These are phyloP conservation scores for Botryosphaeria dothidea DNA, from an alignment of 2,329 filamentous ascomycete genomes.

Conservation along the genomic window DNA sequence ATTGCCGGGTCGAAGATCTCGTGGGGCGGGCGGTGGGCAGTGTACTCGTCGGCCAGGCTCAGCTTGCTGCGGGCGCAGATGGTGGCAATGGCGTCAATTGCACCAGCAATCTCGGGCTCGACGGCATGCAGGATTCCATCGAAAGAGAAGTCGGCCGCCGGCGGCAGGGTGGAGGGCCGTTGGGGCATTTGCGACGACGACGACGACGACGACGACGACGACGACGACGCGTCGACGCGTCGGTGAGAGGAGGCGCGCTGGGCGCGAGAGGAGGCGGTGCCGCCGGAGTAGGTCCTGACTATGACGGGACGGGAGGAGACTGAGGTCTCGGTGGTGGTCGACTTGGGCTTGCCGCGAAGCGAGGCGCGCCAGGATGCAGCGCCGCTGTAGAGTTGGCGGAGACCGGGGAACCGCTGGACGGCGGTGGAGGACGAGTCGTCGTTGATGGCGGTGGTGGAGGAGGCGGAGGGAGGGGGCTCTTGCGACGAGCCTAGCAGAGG, in stretches of 20 bases:
- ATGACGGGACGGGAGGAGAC: conserved; percentile 46
- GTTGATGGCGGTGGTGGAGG: background rate
- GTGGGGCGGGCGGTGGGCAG: conserved; percentile 61
- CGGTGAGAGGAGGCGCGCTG: conserved; percentile 1
- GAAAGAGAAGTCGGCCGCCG: conserved; percentile 57
- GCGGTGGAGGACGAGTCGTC: background rate
- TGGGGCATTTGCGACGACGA: conserved; percentile 13
- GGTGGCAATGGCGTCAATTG: conserved; percentile 63
- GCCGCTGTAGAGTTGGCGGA: conserved; percentile 17
- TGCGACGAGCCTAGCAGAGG: background rate
- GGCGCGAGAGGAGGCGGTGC: background rate
- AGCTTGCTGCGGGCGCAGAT: conserved; percentile 63
- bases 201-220: conserved; percentile 25
- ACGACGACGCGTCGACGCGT: background rate
- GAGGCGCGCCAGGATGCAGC: conserved; percentile 11
- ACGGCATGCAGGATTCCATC: conserved; percentile 57
- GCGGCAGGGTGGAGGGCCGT: conserved; percentile 39
- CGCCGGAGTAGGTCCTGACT: conserved; percentile 42
- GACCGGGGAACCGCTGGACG: conserved; percentile 7
- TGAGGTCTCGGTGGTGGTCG: conserved; percentile 39
- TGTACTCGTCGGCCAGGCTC: conserved; percentile 64
- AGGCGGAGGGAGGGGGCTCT: background rate
- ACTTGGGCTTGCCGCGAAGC: conserved; percentile 29
- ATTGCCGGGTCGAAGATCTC: conserved; percentile 48
- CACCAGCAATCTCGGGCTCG: conserved; percentile 58